These are phyloP conservation scores for Calophaca sinica DNA, from an alignment of 306 rosid genomes.

Conservation along the genomic window DNA sequence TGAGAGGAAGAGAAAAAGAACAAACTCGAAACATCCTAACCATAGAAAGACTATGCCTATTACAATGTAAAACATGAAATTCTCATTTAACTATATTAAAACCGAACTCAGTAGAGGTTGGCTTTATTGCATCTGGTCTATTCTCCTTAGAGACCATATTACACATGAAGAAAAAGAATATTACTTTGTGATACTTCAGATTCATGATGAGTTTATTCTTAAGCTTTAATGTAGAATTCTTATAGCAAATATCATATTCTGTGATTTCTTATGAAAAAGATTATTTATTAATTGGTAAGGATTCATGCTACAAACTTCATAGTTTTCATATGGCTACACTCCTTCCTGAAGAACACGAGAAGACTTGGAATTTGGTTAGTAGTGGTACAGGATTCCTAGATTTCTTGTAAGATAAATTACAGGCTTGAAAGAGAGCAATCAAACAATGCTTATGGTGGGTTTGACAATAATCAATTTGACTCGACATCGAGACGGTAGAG, in stretches of 20 bases:
- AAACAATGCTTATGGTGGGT: too few relatives aligned
- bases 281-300: neutral
- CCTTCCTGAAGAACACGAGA: neutral
- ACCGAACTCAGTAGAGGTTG: neutral
- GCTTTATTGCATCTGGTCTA: too few relatives aligned
- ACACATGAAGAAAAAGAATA: too few relatives aligned
- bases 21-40: slow-evolving; percentile 24
- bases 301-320: neutral
- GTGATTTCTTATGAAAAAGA: neutral
- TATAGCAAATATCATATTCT: neutral
- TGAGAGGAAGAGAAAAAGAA: neutral
- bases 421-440: neutral
- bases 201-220: too few relatives aligned
- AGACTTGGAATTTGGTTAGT: neutral
- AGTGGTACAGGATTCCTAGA: neutral
- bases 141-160: too few relatives aligned
- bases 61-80: slow-evolving; percentile 7
- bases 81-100: neutral
- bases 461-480: too few relatives aligned
- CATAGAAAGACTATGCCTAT: slow-evolving; percentile 10
- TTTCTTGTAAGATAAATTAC: neutral
- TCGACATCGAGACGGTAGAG: too few relatives aligned
- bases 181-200: too few relatives aligned
- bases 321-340: slow-evolving; percentile 3
- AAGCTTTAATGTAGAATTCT: neutral